These are phyloP conservation scores for Actinomortierella ambigua DNA, from an alignment of 371 early-diverging fungal genomes.

Conservation along the genomic window DNA sequence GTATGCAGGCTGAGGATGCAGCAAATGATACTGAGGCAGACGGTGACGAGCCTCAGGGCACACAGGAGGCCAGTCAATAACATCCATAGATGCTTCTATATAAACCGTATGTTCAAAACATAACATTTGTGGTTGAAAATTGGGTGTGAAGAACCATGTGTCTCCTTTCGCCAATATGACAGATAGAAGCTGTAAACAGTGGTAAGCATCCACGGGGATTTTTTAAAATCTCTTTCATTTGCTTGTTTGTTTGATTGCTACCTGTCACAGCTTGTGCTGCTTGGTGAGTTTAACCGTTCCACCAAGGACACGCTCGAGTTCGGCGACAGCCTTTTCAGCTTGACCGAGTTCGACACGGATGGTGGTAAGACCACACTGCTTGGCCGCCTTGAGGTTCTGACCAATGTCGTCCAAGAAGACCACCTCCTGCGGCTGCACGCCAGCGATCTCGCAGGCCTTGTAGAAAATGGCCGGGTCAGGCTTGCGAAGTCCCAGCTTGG, in stretches of 20 bases:
- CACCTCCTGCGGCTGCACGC: constrained; percentile 62
- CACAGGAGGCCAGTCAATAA: too few relatives aligned
- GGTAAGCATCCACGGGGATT: too few relatives aligned
- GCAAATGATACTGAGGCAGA: too few relatives aligned
- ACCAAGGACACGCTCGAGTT: constrained; percentile 50
- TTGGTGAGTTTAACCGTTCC: constrained; percentile 12
- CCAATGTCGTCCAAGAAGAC: constrained; percentile 83
- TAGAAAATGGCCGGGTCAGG: constrained; percentile 71
- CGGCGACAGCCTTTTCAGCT: constrained; percentile 61
- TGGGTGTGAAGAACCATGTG: too few relatives aligned
- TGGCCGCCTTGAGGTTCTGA: constrained; percentile 66
- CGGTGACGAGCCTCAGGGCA: too few relatives aligned
- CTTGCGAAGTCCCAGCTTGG: constrained; percentile 54
- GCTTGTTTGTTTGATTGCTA: too few relatives aligned
- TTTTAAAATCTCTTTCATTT: too few relatives aligned
- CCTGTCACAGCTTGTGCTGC: constrained; percentile 14
- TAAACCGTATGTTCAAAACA: too few relatives aligned
- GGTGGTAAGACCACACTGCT: constrained; percentile 66
- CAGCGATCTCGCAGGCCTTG: constrained; percentile 64
- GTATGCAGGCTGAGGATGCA: constrained; percentile 13
- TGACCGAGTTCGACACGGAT: constrained; percentile 64
- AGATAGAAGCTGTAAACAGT: too few relatives aligned
- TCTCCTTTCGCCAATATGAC: too few relatives aligned
- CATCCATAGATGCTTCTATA: too few relatives aligned
- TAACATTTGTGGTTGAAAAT: too few relatives aligned